Evolutionary conservation across 768 basidiomycete species (phyloP), one percentile per base, ranked within the genome.

Genomic region (Mycena belliarum): DNA sequence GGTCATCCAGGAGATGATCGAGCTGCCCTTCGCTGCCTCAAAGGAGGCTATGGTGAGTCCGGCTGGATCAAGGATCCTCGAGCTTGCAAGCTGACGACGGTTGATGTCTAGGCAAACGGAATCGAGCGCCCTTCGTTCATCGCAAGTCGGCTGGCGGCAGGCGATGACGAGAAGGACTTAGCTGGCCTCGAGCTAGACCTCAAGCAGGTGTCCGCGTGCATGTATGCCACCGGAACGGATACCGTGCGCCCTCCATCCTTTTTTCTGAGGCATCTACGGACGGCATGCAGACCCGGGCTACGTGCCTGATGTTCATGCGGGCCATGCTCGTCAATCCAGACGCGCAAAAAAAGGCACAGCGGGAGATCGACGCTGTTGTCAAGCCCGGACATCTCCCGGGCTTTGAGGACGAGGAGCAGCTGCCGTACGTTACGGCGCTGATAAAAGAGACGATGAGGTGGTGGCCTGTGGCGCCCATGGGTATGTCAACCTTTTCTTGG

Each of bases 251-350:
- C 12, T 29, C 6, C 8, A 6, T 32, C 24, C 6, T 25, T 12
- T 18, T 10, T n/a, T n/a, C n/a, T n/a, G n/a, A n/a, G n/a, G n/a
- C n/a, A n/a, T n/a, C n/a, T n/a, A 15, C 33, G 4, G 29, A 12
- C 29, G 29, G 6, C 29, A 32, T 32, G 33, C 16, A 35, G 33
- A 35, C 33, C 16, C 33, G 33, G 7, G 29, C 29, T 32, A 32
- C 29, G 7, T 32, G 29, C 29, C 29, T 32, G 29, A 32, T 32
- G 16, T 70, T 73, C 52, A 32, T 68, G 16, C 47, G 71, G 15
- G 70, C 71, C 11, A 72, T 74, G 70, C 60, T 70, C 3, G 60
- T 68, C 12, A 63, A 66, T 51, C 71, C 69, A 3, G 66, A 64
- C 10, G 55, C 57, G 3, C 72, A 72, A 51, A 53, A 59, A 23